phyloP scores from a whole-genome alignment of 768 basidiomycete species.

The Chalciporus sphaerocephalus region DNA sequence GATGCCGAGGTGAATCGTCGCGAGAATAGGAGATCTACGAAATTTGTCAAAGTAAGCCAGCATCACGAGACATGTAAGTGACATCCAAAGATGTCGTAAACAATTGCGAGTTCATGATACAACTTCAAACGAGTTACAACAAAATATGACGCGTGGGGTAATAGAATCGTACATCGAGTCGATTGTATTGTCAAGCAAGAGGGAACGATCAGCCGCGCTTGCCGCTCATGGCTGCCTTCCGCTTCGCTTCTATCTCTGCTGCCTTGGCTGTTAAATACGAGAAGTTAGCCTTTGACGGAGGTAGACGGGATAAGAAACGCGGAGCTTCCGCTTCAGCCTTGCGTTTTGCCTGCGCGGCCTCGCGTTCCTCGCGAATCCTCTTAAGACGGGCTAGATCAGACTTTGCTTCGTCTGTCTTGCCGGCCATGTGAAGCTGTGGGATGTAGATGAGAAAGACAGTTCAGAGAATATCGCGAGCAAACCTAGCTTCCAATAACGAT shows the following conservation, averaged over 20 bases:
- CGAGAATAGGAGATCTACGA: no score
- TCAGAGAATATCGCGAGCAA: not conserved
- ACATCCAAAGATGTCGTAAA: no score
- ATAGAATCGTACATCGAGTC: constrained; percentile 1
- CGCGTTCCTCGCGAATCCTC: constrained; percentile 83
- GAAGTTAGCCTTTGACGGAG: not conserved
- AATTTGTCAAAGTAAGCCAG: no score
- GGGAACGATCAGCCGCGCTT: constrained; percentile 37
- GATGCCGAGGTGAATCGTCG: no score
- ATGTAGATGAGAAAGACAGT: constrained; percentile 1
- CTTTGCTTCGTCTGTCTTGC: constrained; percentile 90
- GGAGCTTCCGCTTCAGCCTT: constrained; percentile 85
- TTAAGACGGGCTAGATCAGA: constrained; percentile 80
- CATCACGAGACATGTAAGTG: no score
- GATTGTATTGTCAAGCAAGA: not conserved
- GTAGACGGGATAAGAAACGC: constrained; percentile 10
- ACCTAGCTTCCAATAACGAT: constrained; percentile 79
- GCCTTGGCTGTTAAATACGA: constrained; percentile 48
- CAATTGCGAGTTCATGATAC: not conserved
- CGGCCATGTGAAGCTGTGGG: constrained; percentile 60
- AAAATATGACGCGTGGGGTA: not conserved
- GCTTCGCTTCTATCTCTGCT: constrained; percentile 60
- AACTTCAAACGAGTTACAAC: not conserved
- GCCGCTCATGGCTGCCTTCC: constrained; percentile 34
- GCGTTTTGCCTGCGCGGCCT: constrained; percentile 80